Evolutionary conservation across 768 basidiomycete genomes (phyloP), one percentile per base, ranked within the genome.

Genomic region (Leucosporidium yakuticum): DNA sequence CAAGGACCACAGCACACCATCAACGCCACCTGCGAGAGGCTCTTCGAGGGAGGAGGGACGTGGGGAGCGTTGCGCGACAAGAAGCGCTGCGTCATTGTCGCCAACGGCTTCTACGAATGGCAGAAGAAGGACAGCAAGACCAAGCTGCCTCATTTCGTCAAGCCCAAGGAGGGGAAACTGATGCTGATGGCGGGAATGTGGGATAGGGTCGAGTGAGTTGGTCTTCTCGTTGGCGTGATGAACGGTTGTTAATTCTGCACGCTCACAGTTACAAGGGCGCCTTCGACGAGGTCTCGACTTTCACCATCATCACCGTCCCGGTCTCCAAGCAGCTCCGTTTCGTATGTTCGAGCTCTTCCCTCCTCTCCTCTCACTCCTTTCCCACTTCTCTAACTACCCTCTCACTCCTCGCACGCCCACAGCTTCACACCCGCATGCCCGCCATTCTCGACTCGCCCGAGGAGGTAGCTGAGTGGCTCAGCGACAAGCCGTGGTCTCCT

Each of bases 21-120:
- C 68, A 98, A 98, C 72, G 93, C 94, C 0, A 85, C 92, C 25
- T 82, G 86, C 3, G 95, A 98, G 79, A 88, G 86, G 62, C 81
- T 98, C 36, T 76, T 86, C 9, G 84, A 87, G 27, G 83, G 85
- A 6, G 74, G 77, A 44, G 88, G 89, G 0, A 88, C 94, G 84
- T 98, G 95, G 95, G 86, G 80, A 23, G 84, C 84, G 68, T 83
- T 93, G 73, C 89, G 90, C 76, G 88, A 87, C 25, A 84, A 81
- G 79, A 89, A 90, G 71, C 84, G 95, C 48, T 97, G 94, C 76
- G 84, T 88, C n/a, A 85, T 97, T 63, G 79, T 89, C 27, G 88
- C 87, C 62, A 84, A 91, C 77, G 90, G 90, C 83, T 96, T 96
- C 78, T 97, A 91, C 77, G 95, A 99, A 79, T 97, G 95, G 95